Percentiles rank a stretch among this genome's conserved stretches.
Conservation (phyloP, 805 yeast species). For the Pichia thaimueangensis region DNA sequence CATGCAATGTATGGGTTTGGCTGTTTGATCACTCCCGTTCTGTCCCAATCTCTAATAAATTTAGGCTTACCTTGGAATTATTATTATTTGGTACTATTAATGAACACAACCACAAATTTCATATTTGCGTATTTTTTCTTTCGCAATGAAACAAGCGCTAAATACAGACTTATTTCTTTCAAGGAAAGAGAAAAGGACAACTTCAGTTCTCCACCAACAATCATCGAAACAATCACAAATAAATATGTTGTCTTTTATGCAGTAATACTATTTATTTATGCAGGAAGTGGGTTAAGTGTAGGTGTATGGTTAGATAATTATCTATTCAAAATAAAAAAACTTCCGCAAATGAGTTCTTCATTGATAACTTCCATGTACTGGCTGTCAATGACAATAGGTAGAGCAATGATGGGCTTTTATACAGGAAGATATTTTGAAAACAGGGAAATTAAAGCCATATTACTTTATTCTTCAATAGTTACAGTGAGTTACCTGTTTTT, state of each 20-base stretch:
- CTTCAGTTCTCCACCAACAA: slow-evolving; percentile 12
- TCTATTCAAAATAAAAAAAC: slow-evolving; percentile 34
- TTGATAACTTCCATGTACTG: slow-evolving; percentile 45
- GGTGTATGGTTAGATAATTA: slow-evolving; percentile 49
- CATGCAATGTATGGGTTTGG: slow-evolving; percentile 52
- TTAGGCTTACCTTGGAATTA: slow-evolving; percentile 37
- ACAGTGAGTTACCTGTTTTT: slow-evolving; percentile 32
- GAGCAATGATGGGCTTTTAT: slow-evolving; percentile 41
- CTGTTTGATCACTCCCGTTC: slow-evolving; percentile 44
- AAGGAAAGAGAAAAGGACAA: slow-evolving; percentile 8
- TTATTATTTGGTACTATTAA: slow-evolving; percentile 35
- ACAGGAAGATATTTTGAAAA: slow-evolving; percentile 40
- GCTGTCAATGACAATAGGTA: slow-evolving; percentile 45
- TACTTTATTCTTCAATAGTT: slow-evolving; percentile 31
- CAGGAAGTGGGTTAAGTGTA: slow-evolving; percentile 48
- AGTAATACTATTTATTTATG: slow-evolving; percentile 38
- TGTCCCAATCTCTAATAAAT: slow-evolving; percentile 37
- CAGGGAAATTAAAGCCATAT: slow-evolving; percentile 35
- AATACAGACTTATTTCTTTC: slow-evolving; percentile 30
- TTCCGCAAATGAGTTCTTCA: slow-evolving; percentile 35
- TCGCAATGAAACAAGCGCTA: slow-evolving; percentile 39
- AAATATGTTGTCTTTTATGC: slow-evolving; percentile 37
- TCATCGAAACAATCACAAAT: slow-evolving; percentile 25
- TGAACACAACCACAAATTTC: slow-evolving; percentile 23
- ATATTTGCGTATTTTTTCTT: slow-evolving; percentile 27